These are phyloP conservation scores for Candida succiphila DNA, from an alignment of 805 yeast species.

Conservation along the genomic window DNA sequence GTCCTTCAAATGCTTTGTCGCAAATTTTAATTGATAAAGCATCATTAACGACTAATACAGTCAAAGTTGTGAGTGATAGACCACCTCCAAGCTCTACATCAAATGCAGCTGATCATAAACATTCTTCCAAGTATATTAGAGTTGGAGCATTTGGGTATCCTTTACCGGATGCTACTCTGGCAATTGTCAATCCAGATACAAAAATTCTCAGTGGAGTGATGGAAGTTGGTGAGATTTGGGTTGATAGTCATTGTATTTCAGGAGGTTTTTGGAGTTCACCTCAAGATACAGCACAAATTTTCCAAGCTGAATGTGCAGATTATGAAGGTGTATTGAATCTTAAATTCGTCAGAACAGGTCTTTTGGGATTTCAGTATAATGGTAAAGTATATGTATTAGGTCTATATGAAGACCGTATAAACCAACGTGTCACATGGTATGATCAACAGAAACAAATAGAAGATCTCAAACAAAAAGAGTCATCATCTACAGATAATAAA, in stretches of 20 bases:
- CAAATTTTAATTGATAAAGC: constrained; percentile 67
- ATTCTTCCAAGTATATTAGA: constrained; percentile 42
- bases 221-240: constrained; percentile 95
- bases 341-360: constrained; percentile 83
- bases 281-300: constrained; percentile 61
- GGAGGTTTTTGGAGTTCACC: constrained; percentile 80
- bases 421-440: constrained; percentile 64
- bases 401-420: constrained; percentile 80
- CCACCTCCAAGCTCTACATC: constrained; percentile 43
- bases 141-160: constrained; percentile 94
- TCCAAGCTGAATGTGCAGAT: constrained; percentile 74
- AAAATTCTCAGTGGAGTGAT: constrained; percentile 60
- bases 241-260: constrained; percentile 84
- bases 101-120: constrained; percentile 26
- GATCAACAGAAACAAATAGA: constrained; percentile 31
- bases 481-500: neutral
- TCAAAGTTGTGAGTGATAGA: constrained; percentile 51
- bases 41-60: constrained; percentile 62
- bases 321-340: constrained; percentile 59
- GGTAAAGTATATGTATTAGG: constrained; percentile 89
- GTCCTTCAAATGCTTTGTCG: constrained; percentile 33
- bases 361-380: constrained; percentile 78
- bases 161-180: constrained; percentile 85
- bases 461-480: constrained; percentile 1
- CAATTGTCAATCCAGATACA: constrained; percentile 92